These are phyloP conservation scores for Neurospora sp. DNA, from an alignment of 495 filamentous ascomycete species.

Conservation along the genomic window DNA sequence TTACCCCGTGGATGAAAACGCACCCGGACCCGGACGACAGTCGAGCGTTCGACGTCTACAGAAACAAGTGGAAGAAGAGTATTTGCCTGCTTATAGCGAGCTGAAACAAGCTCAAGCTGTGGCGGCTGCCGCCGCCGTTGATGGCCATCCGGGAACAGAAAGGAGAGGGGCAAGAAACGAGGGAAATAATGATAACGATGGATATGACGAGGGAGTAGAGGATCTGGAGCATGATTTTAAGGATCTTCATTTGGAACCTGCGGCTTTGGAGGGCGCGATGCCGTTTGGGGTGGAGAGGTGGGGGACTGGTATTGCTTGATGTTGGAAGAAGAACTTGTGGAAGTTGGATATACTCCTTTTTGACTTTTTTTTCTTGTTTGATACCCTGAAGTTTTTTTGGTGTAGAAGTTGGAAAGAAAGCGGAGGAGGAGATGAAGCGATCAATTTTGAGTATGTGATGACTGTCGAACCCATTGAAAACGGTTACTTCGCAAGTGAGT, in stretches of 20 bases:
- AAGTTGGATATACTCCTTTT: background rate
- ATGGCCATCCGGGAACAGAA: no score
- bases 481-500: background rate
- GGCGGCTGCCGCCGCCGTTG: background rate
- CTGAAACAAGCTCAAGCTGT: background rate
- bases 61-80: background rate
- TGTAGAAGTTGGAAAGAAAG: background rate
- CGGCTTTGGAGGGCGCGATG: background rate
- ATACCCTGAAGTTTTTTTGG: background rate
- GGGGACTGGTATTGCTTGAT: background rate
- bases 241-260: background rate
- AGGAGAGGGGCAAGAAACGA: background rate
- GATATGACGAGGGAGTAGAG: background rate
- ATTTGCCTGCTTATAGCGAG: background rate
- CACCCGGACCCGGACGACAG: background rate
- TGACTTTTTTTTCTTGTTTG: background rate
- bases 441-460: background rate
- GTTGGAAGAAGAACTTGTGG: background rate
- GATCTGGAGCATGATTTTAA: background rate
- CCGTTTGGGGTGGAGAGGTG: background rate
- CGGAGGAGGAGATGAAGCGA: background rate
- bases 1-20: background rate
- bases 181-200: background rate
- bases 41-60: background rate
- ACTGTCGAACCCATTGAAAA: background rate